Conservation (phyloP, 306 rosid genomes). For the Rubus idaeus region DNA sequence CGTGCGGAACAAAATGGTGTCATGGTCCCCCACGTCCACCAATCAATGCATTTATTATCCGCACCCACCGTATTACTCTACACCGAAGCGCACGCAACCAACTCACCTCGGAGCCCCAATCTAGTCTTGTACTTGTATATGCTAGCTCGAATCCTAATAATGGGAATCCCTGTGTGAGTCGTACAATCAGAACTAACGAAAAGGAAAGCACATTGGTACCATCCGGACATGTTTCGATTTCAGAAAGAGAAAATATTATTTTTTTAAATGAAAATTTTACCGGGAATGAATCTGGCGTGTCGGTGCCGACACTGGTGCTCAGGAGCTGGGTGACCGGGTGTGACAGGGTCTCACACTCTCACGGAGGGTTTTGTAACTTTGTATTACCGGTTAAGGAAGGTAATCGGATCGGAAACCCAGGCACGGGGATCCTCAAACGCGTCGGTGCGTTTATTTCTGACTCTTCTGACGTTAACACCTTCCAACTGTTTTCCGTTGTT, state of each 20-base stretch:
- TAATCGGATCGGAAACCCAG: slow-evolving; percentile 2
- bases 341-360: slow-evolving; percentile 10
- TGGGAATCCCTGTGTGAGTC: background rate
- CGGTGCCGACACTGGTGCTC: slow-evolving; percentile 62
- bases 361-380: background rate
- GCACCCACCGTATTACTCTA: slow-evolving; percentile 7
- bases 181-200: slow-evolving; percentile 5
- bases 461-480: slow-evolving; percentile 4
- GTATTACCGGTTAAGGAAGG: slow-evolving; percentile 21
- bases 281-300: slow-evolving; percentile 56
- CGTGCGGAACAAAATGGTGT: slow-evolving; percentile 23
- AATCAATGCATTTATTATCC: slow-evolving; percentile 11
- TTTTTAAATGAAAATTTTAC: slow-evolving; percentile 6
- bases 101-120: background rate
- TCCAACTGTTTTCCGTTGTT: background rate
- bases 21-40: slow-evolving; percentile 21
- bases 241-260: background rate
- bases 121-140: background rate
- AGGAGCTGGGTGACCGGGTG: slow-evolving; percentile 29
- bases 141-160: background rate
- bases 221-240: background rate
- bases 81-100: background rate
- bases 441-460: slow-evolving; percentile 34
- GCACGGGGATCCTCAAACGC: background rate
- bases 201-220: slow-evolving; percentile 12